Evolutionary conservation across 2,329 filamentous ascomycete species (phyloP).

Genomic region (Paracoccidioides lutzii): DNA sequence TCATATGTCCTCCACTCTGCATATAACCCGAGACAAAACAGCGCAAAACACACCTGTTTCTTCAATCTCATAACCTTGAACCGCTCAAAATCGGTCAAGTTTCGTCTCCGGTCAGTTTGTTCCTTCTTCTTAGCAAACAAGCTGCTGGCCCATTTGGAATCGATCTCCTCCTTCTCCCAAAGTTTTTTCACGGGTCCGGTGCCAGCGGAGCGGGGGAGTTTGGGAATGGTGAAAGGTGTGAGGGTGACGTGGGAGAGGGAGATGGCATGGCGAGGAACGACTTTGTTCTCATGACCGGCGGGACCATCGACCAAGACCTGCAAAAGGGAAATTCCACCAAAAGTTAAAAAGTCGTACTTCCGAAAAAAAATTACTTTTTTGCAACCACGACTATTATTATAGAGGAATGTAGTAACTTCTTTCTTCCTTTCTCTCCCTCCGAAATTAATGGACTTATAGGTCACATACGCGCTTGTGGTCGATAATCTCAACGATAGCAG

Average conservation of each 20-base stretch:
- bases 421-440: neutral
- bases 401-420: neutral
- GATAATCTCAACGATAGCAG: constrained; percentile 96
- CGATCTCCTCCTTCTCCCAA: constrained; percentile 86
- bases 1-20: neutral
- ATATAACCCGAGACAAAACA: neutral
- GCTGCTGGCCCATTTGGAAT: constrained; percentile 83
- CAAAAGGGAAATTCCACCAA: constrained; percentile 7
- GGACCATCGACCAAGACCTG: constrained; percentile 96
- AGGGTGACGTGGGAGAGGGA: constrained; percentile 73
- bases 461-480: constrained; percentile 98
- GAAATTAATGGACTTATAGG: neutral
- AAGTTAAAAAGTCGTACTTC: constrained; percentile 1
- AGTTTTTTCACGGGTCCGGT: constrained; percentile 69
- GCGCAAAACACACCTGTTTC: constrained; percentile 66
- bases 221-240: constrained; percentile 75
- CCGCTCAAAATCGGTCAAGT: constrained; percentile 95
- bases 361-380: constrained; percentile 2
- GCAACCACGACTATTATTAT: too few species aligned
- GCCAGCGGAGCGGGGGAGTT: constrained; percentile 74
- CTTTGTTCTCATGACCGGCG: constrained; percentile 63
- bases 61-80: constrained; percentile 99
- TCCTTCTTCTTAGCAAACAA: constrained; percentile 89
- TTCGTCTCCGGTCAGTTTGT: constrained; percentile 73
- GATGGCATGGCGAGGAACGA: constrained; percentile 76